Conservation (phyloP, 768 basidiomycete genomes). For the Termitomyces sp. region DNA sequence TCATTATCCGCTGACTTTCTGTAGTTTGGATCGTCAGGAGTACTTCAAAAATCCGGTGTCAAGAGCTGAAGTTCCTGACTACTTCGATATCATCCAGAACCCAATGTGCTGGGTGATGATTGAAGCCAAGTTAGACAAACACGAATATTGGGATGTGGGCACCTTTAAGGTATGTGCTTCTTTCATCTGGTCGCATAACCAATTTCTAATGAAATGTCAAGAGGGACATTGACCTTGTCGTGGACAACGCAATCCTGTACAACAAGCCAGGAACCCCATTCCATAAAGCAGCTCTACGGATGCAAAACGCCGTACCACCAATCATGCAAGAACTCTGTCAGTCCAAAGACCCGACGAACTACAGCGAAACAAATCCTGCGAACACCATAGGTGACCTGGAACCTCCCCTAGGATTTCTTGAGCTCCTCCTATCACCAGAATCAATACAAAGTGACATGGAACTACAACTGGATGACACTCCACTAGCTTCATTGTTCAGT, state of each 20-base stretch:
- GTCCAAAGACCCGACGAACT: not conserved
- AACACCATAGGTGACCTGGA: constrained; percentile 67
- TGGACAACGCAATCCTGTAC: constrained; percentile 83
- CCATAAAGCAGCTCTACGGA: constrained; percentile 63
- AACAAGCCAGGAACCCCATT: constrained; percentile 71
- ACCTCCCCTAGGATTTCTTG: constrained; percentile 52
- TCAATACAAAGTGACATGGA: constrained; percentile 47
- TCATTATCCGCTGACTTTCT: not conserved
- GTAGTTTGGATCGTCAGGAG: constrained; percentile 66
- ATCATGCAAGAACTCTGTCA: constrained; percentile 38
- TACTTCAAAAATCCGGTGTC: constrained; percentile 84
- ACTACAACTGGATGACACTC: constrained; percentile 49
- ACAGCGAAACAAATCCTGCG: not conserved
- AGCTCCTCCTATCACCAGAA: constrained; percentile 49
- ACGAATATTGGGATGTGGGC: constrained; percentile 76
- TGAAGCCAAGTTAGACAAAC: constrained; percentile 72
- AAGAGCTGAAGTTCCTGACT: constrained; percentile 77
- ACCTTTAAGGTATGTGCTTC: constrained; percentile 56
- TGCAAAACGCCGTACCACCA: constrained; percentile 37
- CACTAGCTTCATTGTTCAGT: constrained; percentile 61
- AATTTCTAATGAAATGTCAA: constrained; percentile 20
- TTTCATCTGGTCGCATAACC: not conserved
- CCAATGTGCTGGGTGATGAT: constrained; percentile 92
- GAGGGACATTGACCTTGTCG: constrained; percentile 80
- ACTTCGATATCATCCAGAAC: constrained; percentile 76